A percentile compares a stretch with the other conserved stretches of the same genome.
These are phyloP conservation scores for Arabidopsis thaliana DNA, from an alignment of 345 rosid species.

Conservation along the genomic window DNA sequence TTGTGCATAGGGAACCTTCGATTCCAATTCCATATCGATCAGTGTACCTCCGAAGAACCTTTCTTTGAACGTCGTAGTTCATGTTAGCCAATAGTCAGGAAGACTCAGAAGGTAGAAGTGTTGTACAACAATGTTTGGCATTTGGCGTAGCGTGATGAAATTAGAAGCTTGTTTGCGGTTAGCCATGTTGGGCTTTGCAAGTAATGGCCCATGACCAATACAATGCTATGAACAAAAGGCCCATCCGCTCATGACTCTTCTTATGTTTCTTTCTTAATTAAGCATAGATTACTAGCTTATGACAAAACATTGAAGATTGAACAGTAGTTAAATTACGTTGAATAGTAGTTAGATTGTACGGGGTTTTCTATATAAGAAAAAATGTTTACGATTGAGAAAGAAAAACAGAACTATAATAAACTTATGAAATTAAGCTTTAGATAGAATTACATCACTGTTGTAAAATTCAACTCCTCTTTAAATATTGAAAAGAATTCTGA, in stretches of 20 bases:
- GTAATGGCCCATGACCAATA: neutral
- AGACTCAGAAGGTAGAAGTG: neutral
- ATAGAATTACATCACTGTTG: neutral
- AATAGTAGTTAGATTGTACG: constrained; percentile 17
- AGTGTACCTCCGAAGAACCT: neutral
- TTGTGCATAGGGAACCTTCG: neutral
- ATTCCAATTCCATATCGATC: neutral
- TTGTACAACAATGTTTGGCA: neutral
- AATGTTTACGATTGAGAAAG: neutral
- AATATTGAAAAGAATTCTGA: neutral
- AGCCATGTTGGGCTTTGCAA: constrained; percentile 15
- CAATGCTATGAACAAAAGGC: neutral
- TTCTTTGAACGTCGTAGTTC: neutral
- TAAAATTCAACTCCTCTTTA: constrained; percentile 15
- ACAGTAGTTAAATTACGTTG: constrained; percentile 1
- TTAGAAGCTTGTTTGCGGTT: neutral
- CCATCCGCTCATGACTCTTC: neutral
- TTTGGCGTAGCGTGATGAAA: neutral
- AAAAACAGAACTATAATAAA: neutral
- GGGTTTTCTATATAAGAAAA: too few relatives aligned
- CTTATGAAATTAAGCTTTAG: neutral
- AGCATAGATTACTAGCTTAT: neutral
- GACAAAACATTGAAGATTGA: constrained; percentile 11
- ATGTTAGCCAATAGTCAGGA: neutral
- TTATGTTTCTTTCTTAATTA: neutral